Base-by-base conservation (phyloP, 306 rosid genomes). In the Mimosa pudica region DNA sequence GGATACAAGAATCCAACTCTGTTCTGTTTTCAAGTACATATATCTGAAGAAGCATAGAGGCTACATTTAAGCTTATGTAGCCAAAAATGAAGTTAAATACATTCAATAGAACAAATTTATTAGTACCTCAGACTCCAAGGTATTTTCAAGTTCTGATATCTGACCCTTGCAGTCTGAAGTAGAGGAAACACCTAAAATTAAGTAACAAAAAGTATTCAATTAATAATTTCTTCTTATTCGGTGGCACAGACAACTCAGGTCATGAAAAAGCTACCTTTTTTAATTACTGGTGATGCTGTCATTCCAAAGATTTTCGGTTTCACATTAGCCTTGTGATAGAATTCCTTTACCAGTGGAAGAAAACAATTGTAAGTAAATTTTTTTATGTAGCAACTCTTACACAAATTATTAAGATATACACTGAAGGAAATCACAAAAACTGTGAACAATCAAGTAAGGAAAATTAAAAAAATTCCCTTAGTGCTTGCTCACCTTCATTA, bases 291-390 rank as follows among this genome's bases (percentile, higher is more conserved):
- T 7, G 97, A 95, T 54, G 98, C 92, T 5, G 96, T 95, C 95
- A 92, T 92, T 79, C 96, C 98, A 71, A 95, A 92, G 81, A 92
- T 85, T 88, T 84, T 92, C 70, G 98, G 98, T 89, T 91, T 95
- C 62, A 83, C 85, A 78, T 73, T 75, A 77, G 90, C 89, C 83
- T 75, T 89, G 89, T 91, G 90, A 84, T 92, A 95, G 82, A 95
- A 95, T 48, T 95, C 98, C 98, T 95, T 79, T 85, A 90, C 55
- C 79, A 67, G 38, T 71, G 79, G 63, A 79, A 79, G 74, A 85
- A 67, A 68, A 79, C 14, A 77, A 44, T 17, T 46, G 71, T 76
- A 36, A 24, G 71, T 54, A 80, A 62, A 32, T 80, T 52, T 52
- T 51, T 52, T n/a, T 55, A 7, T n/a, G 1, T 55, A 16, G 61